phyloP scores from a whole-genome alignment of 495 filamentous ascomycete species.

The Aspergillus egyptiacus region DNA sequence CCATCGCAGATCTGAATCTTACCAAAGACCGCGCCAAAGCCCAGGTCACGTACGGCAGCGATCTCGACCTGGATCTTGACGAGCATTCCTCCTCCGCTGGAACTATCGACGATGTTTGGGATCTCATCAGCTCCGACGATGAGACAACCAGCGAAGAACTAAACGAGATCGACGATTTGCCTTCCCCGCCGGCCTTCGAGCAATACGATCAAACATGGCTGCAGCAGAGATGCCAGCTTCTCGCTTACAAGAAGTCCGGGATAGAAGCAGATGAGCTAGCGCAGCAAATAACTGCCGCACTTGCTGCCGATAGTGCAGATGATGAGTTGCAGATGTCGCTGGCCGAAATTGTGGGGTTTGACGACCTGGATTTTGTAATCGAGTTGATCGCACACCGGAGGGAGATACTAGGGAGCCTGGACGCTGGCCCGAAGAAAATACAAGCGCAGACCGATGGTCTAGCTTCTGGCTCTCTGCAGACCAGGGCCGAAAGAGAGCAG shows the following conservation, averaged over 20 bases:
- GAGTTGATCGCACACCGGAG: conserved; percentile 69
- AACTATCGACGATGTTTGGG: conserved; percentile 80
- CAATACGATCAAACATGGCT: conserved; percentile 56
- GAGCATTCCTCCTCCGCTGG: conserved; percentile 56
- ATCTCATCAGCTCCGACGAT: conserved; percentile 70
- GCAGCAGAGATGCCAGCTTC: conserved; percentile 51
- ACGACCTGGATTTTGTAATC: conserved; percentile 83
- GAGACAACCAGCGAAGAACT: conserved; percentile 47
- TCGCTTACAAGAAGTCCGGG: conserved; percentile 55
- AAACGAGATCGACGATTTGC: conserved; percentile 28
- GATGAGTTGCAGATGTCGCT: conserved; percentile 82
- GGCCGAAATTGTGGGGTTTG: conserved; percentile 87
- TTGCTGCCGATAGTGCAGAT: conserved; percentile 62
- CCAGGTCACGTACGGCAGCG: conserved; percentile 46
- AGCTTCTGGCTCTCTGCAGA: conserved; percentile 54
- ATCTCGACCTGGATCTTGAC: conserved; percentile 55
- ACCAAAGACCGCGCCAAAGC: conserved; percentile 39
- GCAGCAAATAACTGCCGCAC: conserved; percentile 62
- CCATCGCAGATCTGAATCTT: conserved; percentile 63
- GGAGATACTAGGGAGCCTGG: conserved; percentile 48
- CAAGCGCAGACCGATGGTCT: conserved; percentile 45
- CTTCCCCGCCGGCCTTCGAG: conserved; percentile 15
- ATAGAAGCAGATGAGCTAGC: conserved; percentile 57
- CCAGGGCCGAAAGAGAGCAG: conserved; percentile 68
- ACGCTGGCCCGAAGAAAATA: conserved; percentile 23